phyloP scores from a whole-genome alignment of 768 basidiomycete species.

The Boletus speciosus region DNA sequence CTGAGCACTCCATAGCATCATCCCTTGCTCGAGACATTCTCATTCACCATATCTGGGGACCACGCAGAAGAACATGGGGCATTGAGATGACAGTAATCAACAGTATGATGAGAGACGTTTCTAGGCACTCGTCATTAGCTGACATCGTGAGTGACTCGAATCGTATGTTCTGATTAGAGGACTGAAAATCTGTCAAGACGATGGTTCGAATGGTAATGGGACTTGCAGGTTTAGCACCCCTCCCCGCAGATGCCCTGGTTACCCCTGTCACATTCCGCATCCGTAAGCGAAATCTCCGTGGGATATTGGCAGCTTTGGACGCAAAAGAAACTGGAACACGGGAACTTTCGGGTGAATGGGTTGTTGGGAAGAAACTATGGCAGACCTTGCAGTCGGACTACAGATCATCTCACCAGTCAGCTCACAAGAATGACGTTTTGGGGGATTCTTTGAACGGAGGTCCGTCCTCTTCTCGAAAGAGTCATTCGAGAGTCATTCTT shows the following conservation, averaged over 20 bases:
- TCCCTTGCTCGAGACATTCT: conserved; percentile 63
- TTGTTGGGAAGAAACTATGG: conserved; percentile 93
- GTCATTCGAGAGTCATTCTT: conserved; percentile 78
- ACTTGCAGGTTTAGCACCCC: conserved; percentile 75
- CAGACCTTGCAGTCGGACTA: conserved; percentile 79
- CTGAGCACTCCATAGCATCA: conserved; percentile 21
- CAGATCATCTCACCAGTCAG: conserved; percentile 43
- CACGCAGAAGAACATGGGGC: conserved; percentile 88
- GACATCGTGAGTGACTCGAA: conserved; percentile 60
- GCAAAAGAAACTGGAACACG: conserved; percentile 69
- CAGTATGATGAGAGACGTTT: conserved; percentile 82
- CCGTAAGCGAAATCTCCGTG: conserved; percentile 64
- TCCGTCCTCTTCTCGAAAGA: conserved; percentile 30
- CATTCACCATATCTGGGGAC: conserved; percentile 79
- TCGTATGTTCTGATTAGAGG: neutral
- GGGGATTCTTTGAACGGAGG: conserved; percentile 18
- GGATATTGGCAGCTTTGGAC: conserved; percentile 77
- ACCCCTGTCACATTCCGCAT: conserved; percentile 93
- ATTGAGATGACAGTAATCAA: conserved; percentile 89
- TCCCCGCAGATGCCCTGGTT: conserved; percentile 89
- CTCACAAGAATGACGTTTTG: conserved; percentile 16
- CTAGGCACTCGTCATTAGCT: conserved; percentile 75
- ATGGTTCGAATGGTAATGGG: conserved; percentile 65
- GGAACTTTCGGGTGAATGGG: conserved; percentile 93
- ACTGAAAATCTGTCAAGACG: conserved; percentile 30